Base-by-base conservation (phyloP, 2,329 filamentous ascomycete species). In the Epichloe gansuensis region DNA sequence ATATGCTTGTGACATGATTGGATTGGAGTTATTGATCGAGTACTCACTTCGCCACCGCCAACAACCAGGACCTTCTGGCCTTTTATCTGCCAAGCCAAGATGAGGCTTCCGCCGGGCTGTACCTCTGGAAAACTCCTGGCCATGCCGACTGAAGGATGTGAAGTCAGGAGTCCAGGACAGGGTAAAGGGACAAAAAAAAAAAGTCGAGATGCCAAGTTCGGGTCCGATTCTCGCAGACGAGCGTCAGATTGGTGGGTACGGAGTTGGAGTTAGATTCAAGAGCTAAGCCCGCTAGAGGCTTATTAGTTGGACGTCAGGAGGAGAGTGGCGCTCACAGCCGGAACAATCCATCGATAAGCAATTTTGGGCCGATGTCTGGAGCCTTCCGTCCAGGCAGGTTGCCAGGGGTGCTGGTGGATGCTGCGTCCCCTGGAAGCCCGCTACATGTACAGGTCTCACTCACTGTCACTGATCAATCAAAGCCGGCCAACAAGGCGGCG, bases 71-170 rank as follows among this genome's bases (percentile, higher is more conserved):
- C 85, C 57, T 82, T 81, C 70, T 94, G 96, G 67, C 84, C 84
- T 64, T 82, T 85, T 62, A 95, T 84, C 72, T 97, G 93, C 90
- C 91, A 98, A 64, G 93, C 93, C 50, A 98, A 74, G 57, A 98
- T 93, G 58, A 98, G 73, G 55, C 91, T 97, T 54, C 90, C 93
- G 49, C 91, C 91, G 52, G 89, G 87, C 69, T 96, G 84, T 31
- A 97, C 80, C 57, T 85, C 75, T 53, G 90, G 89, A 64, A 87
- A 96, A 49, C 77, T 66, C 49, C 66, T 68, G 40, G 64, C 62
- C 65, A 70, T 66, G 55, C 60, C 64, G 66, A 64, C 53, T 44
- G 56, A 54, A 49, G 51, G 48, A 12, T 36, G 17, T 12, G 25
- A n/a, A 31, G 48, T 25, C 9, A 39, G 46, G 13, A 9, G 21